Evolutionary conservation across 2,329 filamentous ascomycete genomes (phyloP), one percentile per base, ranked within the genome.

Genomic region (Westerdykella aurantiaca): DNA sequence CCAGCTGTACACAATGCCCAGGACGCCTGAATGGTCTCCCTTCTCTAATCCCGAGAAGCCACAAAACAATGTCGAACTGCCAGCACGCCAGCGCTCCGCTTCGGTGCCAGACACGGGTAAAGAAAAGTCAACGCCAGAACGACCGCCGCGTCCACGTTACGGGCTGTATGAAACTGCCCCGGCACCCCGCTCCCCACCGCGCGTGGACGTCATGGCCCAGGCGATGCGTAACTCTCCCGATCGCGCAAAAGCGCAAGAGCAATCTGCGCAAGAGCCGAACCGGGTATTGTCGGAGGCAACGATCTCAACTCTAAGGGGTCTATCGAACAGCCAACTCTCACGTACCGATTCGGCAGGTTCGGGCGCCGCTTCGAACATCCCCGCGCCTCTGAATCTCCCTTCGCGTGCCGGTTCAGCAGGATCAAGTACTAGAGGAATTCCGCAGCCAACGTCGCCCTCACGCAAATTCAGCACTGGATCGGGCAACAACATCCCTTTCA

Each of bases 401-500:
- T 37, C 50, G 9, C 53, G 53, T 25, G 46, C 50, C 37, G 48
- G 47, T n/a, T 58, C 55, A 13, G 33, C 44, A 21, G 46, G 29
- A 2, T 55, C 51, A 6, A 49, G 43, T 42, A 48, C 42, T 0
- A 42, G 33, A 23, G 39, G 46, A 37, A 44, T 44, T 7, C 14
- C 37, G 33, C 35, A 42, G 11, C 25, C 50, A 17, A 23, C 46
- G 5, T 42, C 51, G 10, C 46, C 45, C 7, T 31, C 43, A 34
- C 51, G 52, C 4, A 53, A 52, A 37, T 29, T 46, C 5, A 61
- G 57, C 44, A 48, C 41, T 14, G 44, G 50, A 7, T 58, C 57
- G 7, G 47, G 34, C 11, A 47, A 46, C 16, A 60, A 45, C 22
- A 48, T 58, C 11, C 58, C 63, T 5, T 61, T 63, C 33, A 55